These are phyloP conservation scores for Saccharomycopsis guyanensis DNA, from an alignment of 805 yeast species.

Conservation along the genomic window DNA sequence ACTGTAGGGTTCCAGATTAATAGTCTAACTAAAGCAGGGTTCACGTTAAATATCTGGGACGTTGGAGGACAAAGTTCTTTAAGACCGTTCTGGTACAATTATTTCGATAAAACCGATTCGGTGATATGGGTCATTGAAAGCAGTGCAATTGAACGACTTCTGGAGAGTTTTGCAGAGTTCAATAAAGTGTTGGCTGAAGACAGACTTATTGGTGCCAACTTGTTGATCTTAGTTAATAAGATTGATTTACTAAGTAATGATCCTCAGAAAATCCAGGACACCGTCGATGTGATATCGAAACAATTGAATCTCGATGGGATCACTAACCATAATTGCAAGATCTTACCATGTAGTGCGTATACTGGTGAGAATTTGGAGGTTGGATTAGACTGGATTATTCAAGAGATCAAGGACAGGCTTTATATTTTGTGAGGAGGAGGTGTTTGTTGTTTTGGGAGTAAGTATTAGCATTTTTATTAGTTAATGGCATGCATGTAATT, in stretches of 20 bases:
- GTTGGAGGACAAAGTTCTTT: constrained; percentile 85
- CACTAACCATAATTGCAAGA: constrained; percentile 33
- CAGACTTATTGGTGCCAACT: constrained; percentile 56
- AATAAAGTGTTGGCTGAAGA: constrained; percentile 57
- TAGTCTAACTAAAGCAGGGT: constrained; percentile 39
- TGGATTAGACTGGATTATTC: constrained; percentile 38
- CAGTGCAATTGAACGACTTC: constrained; percentile 47
- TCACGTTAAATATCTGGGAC: constrained; percentile 67
- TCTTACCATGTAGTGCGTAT: constrained; percentile 42
- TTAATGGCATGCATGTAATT: too few relatives aligned
- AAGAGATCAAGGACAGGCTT: constrained; percentile 34
- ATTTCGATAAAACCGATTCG: constrained; percentile 74
- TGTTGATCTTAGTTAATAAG: constrained; percentile 70
- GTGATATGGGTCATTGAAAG: constrained; percentile 85
- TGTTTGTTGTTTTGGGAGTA: not conserved
- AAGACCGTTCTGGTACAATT: constrained; percentile 89
- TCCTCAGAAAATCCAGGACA: constrained; percentile 7
- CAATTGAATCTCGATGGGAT: constrained; percentile 29
- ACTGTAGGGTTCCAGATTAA: constrained; percentile 86
- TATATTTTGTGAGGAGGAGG: constrained; percentile 29
- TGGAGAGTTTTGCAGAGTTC: constrained; percentile 61
- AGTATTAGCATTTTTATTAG: too few relatives aligned
- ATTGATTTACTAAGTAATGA: constrained; percentile 44
- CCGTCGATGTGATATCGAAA: constrained; percentile 6
- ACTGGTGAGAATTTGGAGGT: constrained; percentile 34